Conservation (phyloP, 306 rosid genomes). For the Begonia fuchsioides region DNA sequence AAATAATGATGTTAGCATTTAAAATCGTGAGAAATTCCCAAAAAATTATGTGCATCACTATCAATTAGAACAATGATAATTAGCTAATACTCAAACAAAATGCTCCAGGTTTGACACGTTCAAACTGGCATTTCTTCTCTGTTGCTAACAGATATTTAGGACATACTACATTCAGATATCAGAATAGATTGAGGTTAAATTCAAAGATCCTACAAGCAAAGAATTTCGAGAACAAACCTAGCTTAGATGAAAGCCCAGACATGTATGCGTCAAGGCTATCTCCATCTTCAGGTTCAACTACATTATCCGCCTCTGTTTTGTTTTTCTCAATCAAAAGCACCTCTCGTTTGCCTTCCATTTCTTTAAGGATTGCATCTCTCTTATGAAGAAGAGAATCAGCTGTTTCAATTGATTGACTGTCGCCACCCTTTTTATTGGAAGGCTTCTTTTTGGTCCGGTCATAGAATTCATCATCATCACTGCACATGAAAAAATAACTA, state of each 20-base stretch:
- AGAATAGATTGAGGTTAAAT: neutral
- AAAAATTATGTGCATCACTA: too few species aligned
- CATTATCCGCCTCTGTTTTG: constrained; percentile 24
- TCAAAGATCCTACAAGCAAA: neutral
- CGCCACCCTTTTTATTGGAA: constrained; percentile 34
- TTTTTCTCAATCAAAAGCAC: constrained; percentile 45
- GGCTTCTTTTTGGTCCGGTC: constrained; percentile 74
- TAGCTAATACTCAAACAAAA: too few species aligned
- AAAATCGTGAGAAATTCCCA: too few species aligned
- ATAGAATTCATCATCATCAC: constrained; percentile 93
- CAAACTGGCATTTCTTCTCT: too few species aligned
- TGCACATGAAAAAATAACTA: constrained; percentile 16
- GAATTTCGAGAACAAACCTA: constrained; percentile 35
- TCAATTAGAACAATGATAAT: too few species aligned
- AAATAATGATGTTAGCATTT: constrained; percentile 18
- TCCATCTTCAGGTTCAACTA: constrained; percentile 30
- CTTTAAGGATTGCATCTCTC: constrained; percentile 56
- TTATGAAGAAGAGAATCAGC: constrained; percentile 82
- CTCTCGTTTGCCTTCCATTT: constrained; percentile 55
- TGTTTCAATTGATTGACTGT: constrained; percentile 67
- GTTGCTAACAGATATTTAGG: too few species aligned
- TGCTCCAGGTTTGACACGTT: too few species aligned
- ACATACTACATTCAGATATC: neutral
- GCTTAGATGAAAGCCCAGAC: constrained; percentile 90
- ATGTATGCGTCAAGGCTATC: constrained; percentile 84